phyloP scores from a whole-genome alignment of 192 early-diverging fungal genomes.

The Funneliformis geosporum region DNA sequence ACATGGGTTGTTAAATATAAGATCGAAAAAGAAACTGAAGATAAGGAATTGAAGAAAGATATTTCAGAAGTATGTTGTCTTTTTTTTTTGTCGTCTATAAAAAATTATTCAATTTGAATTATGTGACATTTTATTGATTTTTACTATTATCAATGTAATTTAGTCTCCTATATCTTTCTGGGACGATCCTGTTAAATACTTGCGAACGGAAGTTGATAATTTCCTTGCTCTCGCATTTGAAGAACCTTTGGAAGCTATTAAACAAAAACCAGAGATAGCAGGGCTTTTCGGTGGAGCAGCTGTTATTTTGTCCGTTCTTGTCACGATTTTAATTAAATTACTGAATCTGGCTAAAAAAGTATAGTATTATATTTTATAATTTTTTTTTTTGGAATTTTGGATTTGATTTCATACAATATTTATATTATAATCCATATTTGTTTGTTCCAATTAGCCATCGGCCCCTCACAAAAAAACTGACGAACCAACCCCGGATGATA shows the following conservation, averaged over 20 bases:
- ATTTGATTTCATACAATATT: no score
- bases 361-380: constrained; percentile 1
- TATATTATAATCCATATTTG: no score
- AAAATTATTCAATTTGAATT: neutral
- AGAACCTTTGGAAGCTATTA: constrained; percentile 44
- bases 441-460: constrained; percentile 1
- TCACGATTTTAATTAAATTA: constrained; percentile 41
- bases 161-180: constrained; percentile 30
- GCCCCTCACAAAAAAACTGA: constrained; percentile 48
- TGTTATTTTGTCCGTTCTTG: constrained; percentile 36
- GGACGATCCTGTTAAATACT: constrained; percentile 42
- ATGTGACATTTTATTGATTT: neutral
- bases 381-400: no score
- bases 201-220: constrained; percentile 36
- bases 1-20: constrained; percentile 77
- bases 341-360: constrained; percentile 35
- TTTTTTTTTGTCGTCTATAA: neutral
- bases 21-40: constrained; percentile 64
- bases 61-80: neutral
- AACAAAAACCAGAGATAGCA: constrained; percentile 40
- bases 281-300: constrained; percentile 36
- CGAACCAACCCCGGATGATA: constrained; percentile 42
- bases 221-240: constrained; percentile 42
- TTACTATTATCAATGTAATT: neutral
- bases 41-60: constrained; percentile 39